Base-by-base conservation (phyloP, 1,139 yeast genomes). In the Saccharomycopsis crataegensis region DNA sequence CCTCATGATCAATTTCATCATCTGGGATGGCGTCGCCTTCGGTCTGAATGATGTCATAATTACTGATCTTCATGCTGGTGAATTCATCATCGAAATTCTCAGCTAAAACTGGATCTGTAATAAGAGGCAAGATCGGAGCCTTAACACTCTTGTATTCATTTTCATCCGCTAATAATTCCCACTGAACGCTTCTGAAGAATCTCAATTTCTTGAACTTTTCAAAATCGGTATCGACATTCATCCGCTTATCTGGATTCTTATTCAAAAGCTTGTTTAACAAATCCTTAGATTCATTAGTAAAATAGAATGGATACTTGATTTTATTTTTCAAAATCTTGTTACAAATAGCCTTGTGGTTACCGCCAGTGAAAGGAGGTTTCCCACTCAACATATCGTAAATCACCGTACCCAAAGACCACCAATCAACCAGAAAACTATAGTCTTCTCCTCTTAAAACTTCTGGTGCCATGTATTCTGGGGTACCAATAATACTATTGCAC, bases 391-490 rank as follows among this genome's bases (percentile, higher is more conserved):
- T 76, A 67, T 93, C 98, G 66, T 74, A 89, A 36, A 89, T 78
- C 7, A 93, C 88, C 60, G 96, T 89, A 0, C 99, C 98, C 36
- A 93, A 73, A 0, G 97, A 89, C 95, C 98, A 93, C 96, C 97
- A 93, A 66, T 93, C 99, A 9, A 94, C 96, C 8, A 83, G 77
- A 59, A 79, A 83, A 60, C 90, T 93, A 65, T 93, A 93, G n/a
- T 85, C 82, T 59, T 84, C 81, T 32, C 96, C 96, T 52, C 79
- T 80, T 33, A 93, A 70, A 37, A 93, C 86, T 66, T 93, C 98
- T 1, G 99, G 99, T 0, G 98, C 98, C 88, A 91, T 90, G 66
- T 90, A 91, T 67, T 90, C 96, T 0, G 96, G 95, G 0, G 97
- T 91, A 0, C 98, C 99, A 37, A 90, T 85, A 65, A 91, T 80